Conservation (phyloP, 441 rosid genomes). For the Isatis lusitanica region DNA sequence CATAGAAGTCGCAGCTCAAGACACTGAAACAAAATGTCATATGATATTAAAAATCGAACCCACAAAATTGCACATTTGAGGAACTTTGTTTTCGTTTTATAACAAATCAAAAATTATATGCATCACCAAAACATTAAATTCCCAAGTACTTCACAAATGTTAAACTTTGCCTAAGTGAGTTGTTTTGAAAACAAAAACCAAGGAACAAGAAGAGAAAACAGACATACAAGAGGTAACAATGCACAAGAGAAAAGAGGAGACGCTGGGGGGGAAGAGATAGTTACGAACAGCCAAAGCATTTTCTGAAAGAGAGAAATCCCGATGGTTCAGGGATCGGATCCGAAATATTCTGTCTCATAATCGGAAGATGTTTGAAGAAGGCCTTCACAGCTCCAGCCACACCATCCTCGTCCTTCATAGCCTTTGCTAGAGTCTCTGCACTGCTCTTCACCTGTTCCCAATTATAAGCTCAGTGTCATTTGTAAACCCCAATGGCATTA, state of each 20-base stretch:
- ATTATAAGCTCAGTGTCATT: conserved; percentile 20
- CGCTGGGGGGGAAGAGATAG: conserved; percentile 6
- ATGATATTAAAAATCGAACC: conserved; percentile 11
- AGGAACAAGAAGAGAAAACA: background rate
- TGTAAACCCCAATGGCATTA: background rate
- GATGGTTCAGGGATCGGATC: conserved; percentile 48
- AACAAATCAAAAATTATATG: conserved; percentile 19
- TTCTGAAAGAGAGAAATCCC: conserved; percentile 50
- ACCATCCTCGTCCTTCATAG: conserved; percentile 96
- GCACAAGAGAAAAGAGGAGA: conserved; percentile 26
- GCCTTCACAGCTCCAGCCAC: conserved; percentile 94
- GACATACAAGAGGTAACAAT: conserved; percentile 15
- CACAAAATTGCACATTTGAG: conserved; percentile 7
- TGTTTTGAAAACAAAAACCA: conserved; percentile 21
- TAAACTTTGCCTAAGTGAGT: conserved; percentile 19
- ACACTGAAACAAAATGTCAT: conserved; percentile 31
- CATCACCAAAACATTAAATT: conserved; percentile 19
- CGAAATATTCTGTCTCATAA: conserved; percentile 25
- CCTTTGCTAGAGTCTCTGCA: conserved; percentile 80
- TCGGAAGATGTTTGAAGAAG: conserved; percentile 85
- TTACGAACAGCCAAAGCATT: conserved; percentile 88
- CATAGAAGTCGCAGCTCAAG: conserved; percentile 34
- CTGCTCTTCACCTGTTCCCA: conserved; percentile 70
- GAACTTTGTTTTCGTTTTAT: background rate
- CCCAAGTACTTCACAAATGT: conserved; percentile 16